phyloP scores from a whole-genome alignment of 148 eudicot genomes.

The Pouteria glomerata region DNA sequence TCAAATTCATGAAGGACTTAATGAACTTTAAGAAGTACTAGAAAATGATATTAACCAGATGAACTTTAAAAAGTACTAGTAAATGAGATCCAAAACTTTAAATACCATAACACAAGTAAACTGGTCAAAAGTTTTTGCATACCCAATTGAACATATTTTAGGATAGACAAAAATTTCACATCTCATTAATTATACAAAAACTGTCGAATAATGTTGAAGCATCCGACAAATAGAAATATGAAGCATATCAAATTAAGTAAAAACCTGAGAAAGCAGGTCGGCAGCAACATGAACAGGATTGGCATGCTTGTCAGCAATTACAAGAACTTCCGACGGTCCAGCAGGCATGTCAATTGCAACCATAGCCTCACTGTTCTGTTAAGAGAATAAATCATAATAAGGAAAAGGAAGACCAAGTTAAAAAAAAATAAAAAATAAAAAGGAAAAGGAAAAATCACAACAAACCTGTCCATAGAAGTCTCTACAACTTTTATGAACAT shows the following conservation, averaged over 20 bases:
- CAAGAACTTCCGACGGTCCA: constrained; percentile 89
- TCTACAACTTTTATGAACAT: neutral
- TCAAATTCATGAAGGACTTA: too few relatives aligned
- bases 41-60: too few relatives aligned
- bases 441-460: neutral
- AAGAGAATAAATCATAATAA: constrained; percentile 3
- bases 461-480: neutral
- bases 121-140: neutral
- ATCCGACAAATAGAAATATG: too few relatives aligned
- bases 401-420: neutral
- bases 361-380: constrained; percentile 90
- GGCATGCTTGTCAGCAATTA: constrained; percentile 80
- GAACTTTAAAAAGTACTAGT: neutral
- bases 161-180: neutral
- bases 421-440: neutral
- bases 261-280: constrained; percentile 84
- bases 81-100: neutral
- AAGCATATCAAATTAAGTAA: neutral
- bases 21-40: too few relatives aligned
- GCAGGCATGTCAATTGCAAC: constrained; percentile 96
- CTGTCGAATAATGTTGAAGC: neutral
- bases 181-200: neutral
- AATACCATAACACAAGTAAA: neutral
- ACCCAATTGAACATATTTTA: neutral
- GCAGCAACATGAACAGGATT: constrained; percentile 83